Evolutionary conservation across 1,139 yeast genomes (phyloP).

Genomic region (Blastobotrys illinoisensis): DNA sequence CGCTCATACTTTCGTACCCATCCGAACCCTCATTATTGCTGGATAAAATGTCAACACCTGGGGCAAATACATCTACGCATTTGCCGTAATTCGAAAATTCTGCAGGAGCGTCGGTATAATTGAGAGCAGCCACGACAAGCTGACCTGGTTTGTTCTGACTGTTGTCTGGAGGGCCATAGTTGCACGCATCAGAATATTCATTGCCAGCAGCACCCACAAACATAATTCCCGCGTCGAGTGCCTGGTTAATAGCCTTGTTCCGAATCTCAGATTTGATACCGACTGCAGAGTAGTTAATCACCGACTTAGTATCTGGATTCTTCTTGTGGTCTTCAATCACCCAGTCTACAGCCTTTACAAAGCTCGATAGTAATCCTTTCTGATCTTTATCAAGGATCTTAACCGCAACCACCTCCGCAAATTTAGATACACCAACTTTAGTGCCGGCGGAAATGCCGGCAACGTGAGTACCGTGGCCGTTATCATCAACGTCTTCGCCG

Average conservation of each 20-base stretch:
- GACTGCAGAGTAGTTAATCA: slow-evolving; percentile 87
- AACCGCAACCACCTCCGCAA: slow-evolving; percentile 40
- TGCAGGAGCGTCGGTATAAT: slow-evolving; percentile 60
- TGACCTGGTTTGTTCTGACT: slow-evolving; percentile 43
- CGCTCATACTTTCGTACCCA: slow-evolving; percentile 50
- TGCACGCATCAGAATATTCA: slow-evolving; percentile 67
- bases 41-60: slow-evolving; percentile 67
- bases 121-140: slow-evolving; percentile 75
- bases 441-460: slow-evolving; percentile 43
- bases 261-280: slow-evolving; percentile 82
- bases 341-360: slow-evolving; percentile 30
- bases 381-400: slow-evolving; percentile 34
- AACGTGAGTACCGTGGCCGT: slow-evolving; percentile 58
- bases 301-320: slow-evolving; percentile 74
- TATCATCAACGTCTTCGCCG: slow-evolving; percentile 57
- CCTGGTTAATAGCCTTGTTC: slow-evolving; percentile 80
- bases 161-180: slow-evolving; percentile 71
- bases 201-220: slow-evolving; percentile 89
- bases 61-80: slow-evolving; percentile 78
- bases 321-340: slow-evolving; percentile 49
- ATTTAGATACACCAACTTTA: slow-evolving; percentile 41
- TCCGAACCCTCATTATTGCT: slow-evolving; percentile 20
- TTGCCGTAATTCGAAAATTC: slow-evolving; percentile 79
- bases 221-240: slow-evolving; percentile 57
- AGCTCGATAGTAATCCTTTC: slow-evolving; percentile 29